Base-by-base conservation (phyloP, 129 eudicot genomes). In the Flaveria trinervia region DNA sequence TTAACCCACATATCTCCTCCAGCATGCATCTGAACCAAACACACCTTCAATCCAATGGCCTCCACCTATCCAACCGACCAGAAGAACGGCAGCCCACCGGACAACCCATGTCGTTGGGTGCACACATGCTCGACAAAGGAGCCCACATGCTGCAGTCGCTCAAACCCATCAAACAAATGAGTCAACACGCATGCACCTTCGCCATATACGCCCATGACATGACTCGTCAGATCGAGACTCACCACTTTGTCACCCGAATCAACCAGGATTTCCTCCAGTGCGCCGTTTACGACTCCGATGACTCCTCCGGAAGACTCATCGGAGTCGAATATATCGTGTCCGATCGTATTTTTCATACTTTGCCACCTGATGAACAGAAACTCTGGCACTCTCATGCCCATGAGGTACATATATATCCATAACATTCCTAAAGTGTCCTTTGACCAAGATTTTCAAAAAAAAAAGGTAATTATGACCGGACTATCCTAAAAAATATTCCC, bases 251-350 rank as follows among this genome's bases (percentile, higher is more conserved):
- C 3, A 74, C 88, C 5, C 77, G 96, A 4, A 41, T 88, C 77
- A 90, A 85, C 60, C 84, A 90, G 66, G 96, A 90, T 56, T 90
- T 90, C 9, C 88, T 82, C 36, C 96, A 88, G 83, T 90, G 89
- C 59, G 91, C 89, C 9, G 91, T 88, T 22, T 90, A 84, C 15
- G 96, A 90, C 68, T 71, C 89, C 33, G 91, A 90, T 46, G 85
- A 84, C 43, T 13, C 91, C 33, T 68, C 67, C 4, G 85, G 75
- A 55, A 82, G 75, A 59, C 92, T 88, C 65, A 88, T 88, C 54
- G 89, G 93, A 15, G 85, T 89, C 16, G 93, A 89, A 23, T 89
- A 89, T 43, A 89, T 89, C 6, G 84, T 89, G 9, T 84, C 90
- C 9, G 90, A 86, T 70, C 56, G 64, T 10, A 73, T 84, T 3